Evolutionary conservation across 2,329 filamentous ascomycete species (phyloP).

Genomic region (Ilyonectria mors-panacis): DNA sequence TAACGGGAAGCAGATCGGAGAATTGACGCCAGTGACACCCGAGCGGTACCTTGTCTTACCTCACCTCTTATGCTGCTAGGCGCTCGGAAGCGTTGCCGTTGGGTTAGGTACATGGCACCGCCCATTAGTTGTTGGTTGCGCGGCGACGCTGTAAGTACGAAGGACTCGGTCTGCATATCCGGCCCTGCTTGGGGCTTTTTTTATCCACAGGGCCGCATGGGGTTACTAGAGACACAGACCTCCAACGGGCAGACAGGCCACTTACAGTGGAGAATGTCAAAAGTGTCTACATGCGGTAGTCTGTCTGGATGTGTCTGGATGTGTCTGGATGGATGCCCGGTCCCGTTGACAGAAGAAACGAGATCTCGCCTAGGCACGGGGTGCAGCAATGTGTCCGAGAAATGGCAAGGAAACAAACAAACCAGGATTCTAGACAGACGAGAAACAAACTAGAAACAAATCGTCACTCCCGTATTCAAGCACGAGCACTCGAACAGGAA

Average conservation of each 20-base stretch:
- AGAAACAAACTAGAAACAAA: slow-evolving; percentile 10
- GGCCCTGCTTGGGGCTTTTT: not conserved
- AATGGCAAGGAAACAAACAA: slow-evolving; percentile 3
- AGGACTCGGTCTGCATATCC: slow-evolving; percentile 2
- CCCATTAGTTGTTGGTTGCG: slow-evolving; percentile 24
- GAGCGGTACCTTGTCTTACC: not conserved
- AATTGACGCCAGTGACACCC: not conserved
- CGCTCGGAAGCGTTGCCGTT: slow-evolving; percentile 29
- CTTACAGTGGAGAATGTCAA: slow-evolving; percentile 1
- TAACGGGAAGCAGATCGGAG: slow-evolving; percentile 9
- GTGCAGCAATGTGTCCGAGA: not conserved
- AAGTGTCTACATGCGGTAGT: slow-evolving; percentile 3
- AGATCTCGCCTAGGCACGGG: slow-evolving; percentile 9
- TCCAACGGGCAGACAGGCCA: slow-evolving; percentile 16
- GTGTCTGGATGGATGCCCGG: not conserved
- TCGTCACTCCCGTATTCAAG: not conserved
- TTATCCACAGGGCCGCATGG: slow-evolving; percentile 23
- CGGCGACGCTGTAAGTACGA: slow-evolving; percentile 11
- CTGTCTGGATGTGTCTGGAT: not conserved
- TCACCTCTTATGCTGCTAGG: slow-evolving; percentile 8
- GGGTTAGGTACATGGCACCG: slow-evolving; percentile 16
- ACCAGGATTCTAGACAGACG: not conserved
- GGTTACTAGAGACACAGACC: slow-evolving; percentile 14
- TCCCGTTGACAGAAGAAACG: not conserved
- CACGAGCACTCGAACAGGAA: slow-evolving; percentile 2